Evolutionary conservation across 2,329 filamentous ascomycete genomes (phyloP), one percentile per base, ranked within the genome.

Genomic region (Arachnomyces sp.): DNA sequence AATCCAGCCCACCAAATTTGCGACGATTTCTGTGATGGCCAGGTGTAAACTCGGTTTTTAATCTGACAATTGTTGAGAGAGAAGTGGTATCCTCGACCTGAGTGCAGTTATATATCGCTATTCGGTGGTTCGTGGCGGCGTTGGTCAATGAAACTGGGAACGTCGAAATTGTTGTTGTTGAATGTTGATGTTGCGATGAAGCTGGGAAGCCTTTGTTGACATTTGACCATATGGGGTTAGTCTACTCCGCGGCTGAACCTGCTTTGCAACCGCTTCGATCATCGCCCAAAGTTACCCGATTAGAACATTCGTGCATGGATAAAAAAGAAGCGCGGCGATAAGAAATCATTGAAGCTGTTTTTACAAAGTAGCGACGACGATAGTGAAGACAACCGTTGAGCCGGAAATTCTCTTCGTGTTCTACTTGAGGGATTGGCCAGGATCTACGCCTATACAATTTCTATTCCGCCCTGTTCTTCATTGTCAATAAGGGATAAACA

Each of bases 131-230:
- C 14, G 29, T 17, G 13, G 12, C 9, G 31, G n/a, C 21, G 21
- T n/a, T 39, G 17, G 29, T 15, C 21, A 16, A 15, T 8, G 39
- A 17, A 21, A 33, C n/a, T 16, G 11, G 16, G 31, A 21, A n/a
- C 16, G 15, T 38, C 28, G 39, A 34, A 25, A 15, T 11, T 18
- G 18, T 44, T 42, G 42, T 25, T 25, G 21, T 25, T 25, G 21
- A 9, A 25, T 25, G 36, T 40, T 42, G 25, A 37, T 30, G 38
- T 35, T 38, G 38, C 42, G 40, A 43, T 31, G 49, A 52, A 55
- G 48, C 44, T 36, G 40, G 30, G n/a, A 49, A 43, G 40, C 37
- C 34, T 40, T 51, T 65, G 62, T 65, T 65, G 62, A 65, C 48
- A 48, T 60, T 64, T 64, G 50, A 46, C 61, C 47, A 17, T 7